Evolutionary conservation across 306 rosid genomes (phyloP).

Genomic region (Cercis canadensis): DNA sequence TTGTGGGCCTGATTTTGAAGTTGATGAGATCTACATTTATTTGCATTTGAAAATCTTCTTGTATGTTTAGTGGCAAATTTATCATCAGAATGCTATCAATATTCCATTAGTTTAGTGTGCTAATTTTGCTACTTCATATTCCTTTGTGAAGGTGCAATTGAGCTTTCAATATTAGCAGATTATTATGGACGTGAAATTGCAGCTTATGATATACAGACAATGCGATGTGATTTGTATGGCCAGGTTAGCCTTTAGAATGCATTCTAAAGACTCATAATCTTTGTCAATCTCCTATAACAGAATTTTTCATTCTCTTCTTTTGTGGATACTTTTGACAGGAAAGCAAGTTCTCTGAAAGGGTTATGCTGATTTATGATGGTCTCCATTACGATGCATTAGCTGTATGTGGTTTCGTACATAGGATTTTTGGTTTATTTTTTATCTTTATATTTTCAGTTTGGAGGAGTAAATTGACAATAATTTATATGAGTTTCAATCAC

Average conservation of each 20-base stretch:
- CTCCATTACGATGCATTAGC: conserved; percentile 96
- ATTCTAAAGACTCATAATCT: conserved; percentile 25
- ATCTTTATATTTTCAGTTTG: background rate
- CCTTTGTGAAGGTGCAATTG: conserved; percentile 80
- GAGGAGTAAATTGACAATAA: background rate
- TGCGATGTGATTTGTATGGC: conserved; percentile 93
- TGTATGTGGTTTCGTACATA: conserved; percentile 52
- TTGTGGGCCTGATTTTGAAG: conserved; percentile 25
- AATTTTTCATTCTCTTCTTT: conserved; percentile 26
- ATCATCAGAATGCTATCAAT: background rate
- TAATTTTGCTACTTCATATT: conserved; percentile 33
- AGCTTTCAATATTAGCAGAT: conserved; percentile 89
- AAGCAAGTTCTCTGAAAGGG: conserved; percentile 72
- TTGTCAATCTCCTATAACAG: conserved; percentile 38
- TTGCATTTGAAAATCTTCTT: conserved; percentile 25
- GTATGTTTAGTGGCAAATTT: too few relatives aligned
- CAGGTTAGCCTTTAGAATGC: conserved; percentile 65
- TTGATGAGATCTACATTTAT: conserved; percentile 18
- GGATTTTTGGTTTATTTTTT: background rate
- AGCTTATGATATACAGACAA: conserved; percentile 92
- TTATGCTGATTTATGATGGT: conserved; percentile 90
- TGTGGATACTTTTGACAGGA: conserved; percentile 62
- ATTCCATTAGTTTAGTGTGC: conserved; percentile 27
- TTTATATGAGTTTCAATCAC: background rate
- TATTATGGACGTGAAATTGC: conserved; percentile 92